Evolutionary conservation across 1,139 yeast species (phyloP), one percentile per base, ranked within the genome.

Genomic region (Diutina sp.): DNA sequence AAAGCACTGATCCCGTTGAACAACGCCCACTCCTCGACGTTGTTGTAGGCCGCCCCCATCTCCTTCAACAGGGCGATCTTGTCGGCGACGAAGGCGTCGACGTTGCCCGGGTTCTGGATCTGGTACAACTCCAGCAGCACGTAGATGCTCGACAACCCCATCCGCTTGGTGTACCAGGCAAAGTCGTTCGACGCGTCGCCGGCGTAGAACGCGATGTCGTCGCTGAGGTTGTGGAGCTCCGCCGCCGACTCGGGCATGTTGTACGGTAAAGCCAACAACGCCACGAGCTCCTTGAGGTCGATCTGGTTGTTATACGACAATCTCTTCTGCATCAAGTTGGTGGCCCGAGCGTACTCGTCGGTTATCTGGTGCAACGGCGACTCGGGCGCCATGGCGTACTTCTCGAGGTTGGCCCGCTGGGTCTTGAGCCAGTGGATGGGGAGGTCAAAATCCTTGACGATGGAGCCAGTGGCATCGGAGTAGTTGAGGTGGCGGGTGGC

Each of bases 161-260:
- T 72, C 61, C 98, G 76, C 66, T 90, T 88, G n/a, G 95, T 74
- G 68, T 93, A 93, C 99, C 99, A 93, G 2, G 89, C 85, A 68
- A 88, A 85, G 68, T 90, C 97, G 59, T 85, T 81, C n/a, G 95
- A 82, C 57, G 76, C 71, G 66, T 91, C 97, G 3, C 91, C 95
- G 0, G 96, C 83, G 63, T 83, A 83, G 68, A 72, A 90, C 56
- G 90, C 82, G 60, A 93, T 77, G 66, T 93, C 98, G 68, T 93
- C 97, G 18, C 90, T 78, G 57, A 91, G 76, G 57, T 80, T 78
- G 64, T 85, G 87, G 59, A 93, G 77, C 65, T 90, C 96, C 45
- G 78, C 80, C 54, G 87, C 60, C 0, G 90, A 78, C 41, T 64
- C 63, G 2, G 73, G 63, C 46, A 83, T 57, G 64, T 83, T 83